Conservation (phyloP, 257 asterid species). For the Ilex aquifolium region DNA sequence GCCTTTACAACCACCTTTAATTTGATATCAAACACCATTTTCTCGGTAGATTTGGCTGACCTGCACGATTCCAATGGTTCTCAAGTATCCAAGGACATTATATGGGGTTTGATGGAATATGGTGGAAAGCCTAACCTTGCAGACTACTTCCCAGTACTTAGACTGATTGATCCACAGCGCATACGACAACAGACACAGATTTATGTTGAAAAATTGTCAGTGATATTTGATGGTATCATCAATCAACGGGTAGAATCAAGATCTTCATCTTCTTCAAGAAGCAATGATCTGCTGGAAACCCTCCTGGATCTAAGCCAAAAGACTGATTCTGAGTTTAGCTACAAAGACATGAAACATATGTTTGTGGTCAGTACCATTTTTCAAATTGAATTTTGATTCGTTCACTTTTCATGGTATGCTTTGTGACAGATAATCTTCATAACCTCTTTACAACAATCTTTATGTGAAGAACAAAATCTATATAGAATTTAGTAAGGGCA, state of each 20-base stretch:
- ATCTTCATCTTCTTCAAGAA: not conserved
- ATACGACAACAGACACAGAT: not conserved
- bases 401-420: no score
- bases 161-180: not conserved
- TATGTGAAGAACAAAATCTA: no score
- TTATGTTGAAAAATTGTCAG: not conserved
- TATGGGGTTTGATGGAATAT: not conserved
- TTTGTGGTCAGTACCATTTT: not conserved
- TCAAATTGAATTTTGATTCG: no score
- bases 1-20: slow-evolving; percentile 22
- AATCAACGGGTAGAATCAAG: not conserved
- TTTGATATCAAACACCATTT: slow-evolving; percentile 16
- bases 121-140: not conserved
- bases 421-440: no score
- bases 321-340: not conserved
- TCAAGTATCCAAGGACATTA: slow-evolving; percentile 17
- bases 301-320: not conserved
- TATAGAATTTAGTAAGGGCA: no score
- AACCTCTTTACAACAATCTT: no score
- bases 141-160: not conserved
- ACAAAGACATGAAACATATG: not conserved
- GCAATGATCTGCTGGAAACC: not conserved
- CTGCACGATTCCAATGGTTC: slow-evolving; percentile 3
- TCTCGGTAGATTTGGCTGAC: slow-evolving; percentile 26
- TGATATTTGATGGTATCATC: not conserved